Conservation (phyloP, 2,329 filamentous ascomycete species). For the Lasiodiplodia hormozganensis region DNA sequence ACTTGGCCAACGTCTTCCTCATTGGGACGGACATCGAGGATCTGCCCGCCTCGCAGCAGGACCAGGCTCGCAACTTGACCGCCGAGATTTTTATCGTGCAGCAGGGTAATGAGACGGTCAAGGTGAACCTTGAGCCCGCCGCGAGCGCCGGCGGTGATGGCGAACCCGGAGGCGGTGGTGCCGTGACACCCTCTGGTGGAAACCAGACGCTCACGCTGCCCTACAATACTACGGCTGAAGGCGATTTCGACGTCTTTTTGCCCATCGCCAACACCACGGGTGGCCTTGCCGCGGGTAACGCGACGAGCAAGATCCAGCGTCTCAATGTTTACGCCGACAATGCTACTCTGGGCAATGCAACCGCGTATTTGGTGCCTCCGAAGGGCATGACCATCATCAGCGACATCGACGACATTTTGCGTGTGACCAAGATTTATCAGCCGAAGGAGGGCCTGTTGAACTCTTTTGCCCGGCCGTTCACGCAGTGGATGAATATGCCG, state of each 20-base stretch:
- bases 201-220: conserved; percentile 69
- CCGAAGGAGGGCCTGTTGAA: conserved; percentile 78
- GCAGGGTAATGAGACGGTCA: conserved; percentile 68
- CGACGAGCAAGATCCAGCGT: conserved; percentile 69
- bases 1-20: conserved; percentile 74
- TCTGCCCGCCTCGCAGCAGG: conserved; percentile 65
- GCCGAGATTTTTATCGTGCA: conserved; percentile 77
- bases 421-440: conserved; percentile 81
- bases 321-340: conserved; percentile 73
- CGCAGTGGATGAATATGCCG: conserved; percentile 80
- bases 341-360: conserved; percentile 72
- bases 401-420: conserved; percentile 81
- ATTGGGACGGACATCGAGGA: conserved; percentile 68
- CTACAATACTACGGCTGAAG: conserved; percentile 69
- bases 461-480: conserved; percentile 75
- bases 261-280: conserved; percentile 65
- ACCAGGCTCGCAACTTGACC: conserved; percentile 76
- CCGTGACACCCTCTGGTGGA: conserved; percentile 63
- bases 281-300: conserved; percentile 66
- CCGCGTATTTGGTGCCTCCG: conserved; percentile 76
- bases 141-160: conserved; percentile 62
- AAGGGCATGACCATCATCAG: conserved; percentile 75
- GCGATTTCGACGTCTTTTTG: conserved; percentile 77
- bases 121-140: conserved; percentile 67
- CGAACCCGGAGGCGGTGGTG: conserved; percentile 56